phyloP scores from a whole-genome alignment of 257 asterid species.

The Gardenia jasminoides region DNA sequence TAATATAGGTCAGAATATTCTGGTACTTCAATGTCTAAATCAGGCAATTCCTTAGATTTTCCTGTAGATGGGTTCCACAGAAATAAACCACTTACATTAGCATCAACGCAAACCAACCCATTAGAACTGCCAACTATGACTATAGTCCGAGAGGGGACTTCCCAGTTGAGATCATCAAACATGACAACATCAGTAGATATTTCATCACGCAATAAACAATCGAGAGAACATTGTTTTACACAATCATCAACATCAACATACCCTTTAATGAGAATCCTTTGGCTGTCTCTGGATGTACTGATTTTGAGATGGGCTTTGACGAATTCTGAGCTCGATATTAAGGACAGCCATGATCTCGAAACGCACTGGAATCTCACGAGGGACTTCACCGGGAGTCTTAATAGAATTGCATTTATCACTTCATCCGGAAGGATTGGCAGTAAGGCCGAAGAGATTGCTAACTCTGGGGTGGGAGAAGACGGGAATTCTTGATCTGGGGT shows the following conservation, averaged over 20 bases:
- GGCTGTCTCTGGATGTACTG: neutral
- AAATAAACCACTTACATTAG: neutral
- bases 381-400: constrained; percentile 32
- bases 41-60: constrained; percentile 14
- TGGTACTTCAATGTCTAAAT: neutral
- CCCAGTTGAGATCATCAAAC: neutral
- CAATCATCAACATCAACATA: too few relatives aligned
- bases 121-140: constrained; percentile 15
- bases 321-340: neutral
- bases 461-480: too few relatives aligned
- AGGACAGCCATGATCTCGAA: neutral
- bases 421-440: neutral
- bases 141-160: neutral
- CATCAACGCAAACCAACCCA: constrained; percentile 21
- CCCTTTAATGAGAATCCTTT: neutral
- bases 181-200: neutral
- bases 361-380: constrained; percentile 6
- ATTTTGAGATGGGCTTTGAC: neutral
- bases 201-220: constrained; percentile 1
- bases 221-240: constrained; percentile 17
- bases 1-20: neutral
- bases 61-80: constrained; percentile 24
- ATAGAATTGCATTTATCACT: constrained; percentile 25
- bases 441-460: too few relatives aligned
- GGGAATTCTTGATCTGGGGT: too few relatives aligned